Evolutionary conservation across 257 asterid genomes (phyloP).

Genomic region (Nicotiana otophora): DNA sequence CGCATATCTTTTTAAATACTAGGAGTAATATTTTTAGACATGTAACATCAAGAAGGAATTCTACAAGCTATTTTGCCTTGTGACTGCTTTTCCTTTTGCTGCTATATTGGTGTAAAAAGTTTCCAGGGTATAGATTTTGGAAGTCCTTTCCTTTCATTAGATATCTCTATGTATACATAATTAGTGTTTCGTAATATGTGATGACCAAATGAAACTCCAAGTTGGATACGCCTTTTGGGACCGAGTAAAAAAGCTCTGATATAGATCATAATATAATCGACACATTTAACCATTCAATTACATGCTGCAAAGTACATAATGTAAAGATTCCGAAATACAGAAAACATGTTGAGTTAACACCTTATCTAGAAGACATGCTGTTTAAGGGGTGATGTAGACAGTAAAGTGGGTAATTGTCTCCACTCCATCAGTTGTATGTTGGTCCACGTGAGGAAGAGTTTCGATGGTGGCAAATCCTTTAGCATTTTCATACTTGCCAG

Average conservation of each 20-base stretch:
- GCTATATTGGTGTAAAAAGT: background rate
- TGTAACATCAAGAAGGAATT: background rate
- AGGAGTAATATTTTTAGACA: background rate
- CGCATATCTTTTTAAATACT: background rate
- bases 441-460: conserved; percentile 67
- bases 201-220: background rate
- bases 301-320: background rate
- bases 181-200: background rate
- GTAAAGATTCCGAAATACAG: background rate
- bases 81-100: background rate
- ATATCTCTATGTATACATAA: background rate
- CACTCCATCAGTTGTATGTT: conserved; percentile 73
- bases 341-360: background rate
- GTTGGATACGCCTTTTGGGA: background rate
- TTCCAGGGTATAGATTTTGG: background rate
- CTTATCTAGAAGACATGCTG: background rate
- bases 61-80: background rate
- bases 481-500: conserved; percentile 70
- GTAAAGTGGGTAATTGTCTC: conserved; percentile 85
- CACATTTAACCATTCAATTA: background rate
- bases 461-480: conserved; percentile 75
- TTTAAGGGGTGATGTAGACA: conserved; percentile 53
- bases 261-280: background rate
- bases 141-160: background rate
- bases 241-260: background rate